These are phyloP conservation scores for Phytopythium montanum DNA, from an alignment of 352 stramenopile species.

Conservation along the genomic window DNA sequence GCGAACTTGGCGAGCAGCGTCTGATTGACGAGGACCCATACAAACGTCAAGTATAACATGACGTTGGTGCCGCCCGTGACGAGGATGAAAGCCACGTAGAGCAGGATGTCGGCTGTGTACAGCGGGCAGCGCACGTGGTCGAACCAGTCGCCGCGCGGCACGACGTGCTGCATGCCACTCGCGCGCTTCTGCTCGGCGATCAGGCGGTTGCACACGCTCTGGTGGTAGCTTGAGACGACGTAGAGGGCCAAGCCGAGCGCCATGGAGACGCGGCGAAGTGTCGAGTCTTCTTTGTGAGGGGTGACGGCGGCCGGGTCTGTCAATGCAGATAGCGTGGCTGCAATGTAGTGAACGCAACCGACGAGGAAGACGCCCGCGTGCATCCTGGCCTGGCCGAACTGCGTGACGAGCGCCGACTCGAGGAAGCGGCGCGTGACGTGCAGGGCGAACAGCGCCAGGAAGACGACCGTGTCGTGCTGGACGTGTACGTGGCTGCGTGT, in stretches of 20 bases:
- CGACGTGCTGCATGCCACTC: constrained; percentile 42
- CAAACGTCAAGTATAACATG: constrained; percentile 43
- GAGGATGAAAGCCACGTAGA: constrained; percentile 53
- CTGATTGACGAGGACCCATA: constrained; percentile 68
- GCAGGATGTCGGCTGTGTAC: constrained; percentile 58
- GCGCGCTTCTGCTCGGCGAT: constrained; percentile 52
- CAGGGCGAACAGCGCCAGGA: constrained; percentile 47
- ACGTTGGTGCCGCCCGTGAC: constrained; percentile 29
- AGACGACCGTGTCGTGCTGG: constrained; percentile 31
- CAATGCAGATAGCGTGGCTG: constrained; percentile 41
- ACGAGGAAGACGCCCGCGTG: constrained; percentile 48
- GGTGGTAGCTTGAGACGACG: constrained; percentile 49
- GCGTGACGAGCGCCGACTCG: constrained; percentile 56
- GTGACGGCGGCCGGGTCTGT: constrained; percentile 27
- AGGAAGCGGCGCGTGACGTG: constrained; percentile 56
- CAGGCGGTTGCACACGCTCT: constrained; percentile 52
- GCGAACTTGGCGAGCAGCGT: constrained; percentile 44
- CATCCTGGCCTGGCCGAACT: constrained; percentile 68
- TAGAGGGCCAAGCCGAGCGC: constrained; percentile 32
- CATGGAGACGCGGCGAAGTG: constrained; percentile 11
- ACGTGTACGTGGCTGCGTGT: constrained; percentile 14
- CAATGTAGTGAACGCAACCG: constrained; percentile 59
- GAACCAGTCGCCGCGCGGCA: constrained; percentile 66
- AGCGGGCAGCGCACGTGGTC: constrained; percentile 55
- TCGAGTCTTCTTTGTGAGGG: constrained; percentile 18